Percentiles rank a stretch among this genome's conserved stretches.
These are phyloP conservation scores for Apiospora kogelbergensis DNA, from an alignment of 2,329 filamentous ascomycete genomes.

Conservation along the genomic window DNA sequence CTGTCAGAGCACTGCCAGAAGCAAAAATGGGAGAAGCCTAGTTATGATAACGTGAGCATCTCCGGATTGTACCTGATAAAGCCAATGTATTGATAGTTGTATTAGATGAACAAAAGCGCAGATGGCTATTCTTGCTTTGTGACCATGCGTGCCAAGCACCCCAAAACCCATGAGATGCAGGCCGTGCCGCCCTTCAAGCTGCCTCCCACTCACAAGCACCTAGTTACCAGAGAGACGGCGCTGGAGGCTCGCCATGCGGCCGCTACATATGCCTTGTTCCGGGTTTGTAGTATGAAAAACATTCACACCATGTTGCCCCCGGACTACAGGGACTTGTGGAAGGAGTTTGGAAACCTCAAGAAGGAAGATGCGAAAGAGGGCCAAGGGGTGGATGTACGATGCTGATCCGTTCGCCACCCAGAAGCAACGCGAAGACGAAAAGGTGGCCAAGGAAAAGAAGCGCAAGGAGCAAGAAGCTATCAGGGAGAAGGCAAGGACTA, in stretches of 20 bases:
- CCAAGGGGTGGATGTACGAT: constrained; percentile 89
- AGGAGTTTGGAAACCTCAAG: constrained; percentile 83
- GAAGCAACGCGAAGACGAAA: constrained; percentile 77
- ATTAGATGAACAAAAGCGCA: constrained; percentile 57
- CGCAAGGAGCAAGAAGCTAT: constrained; percentile 67
- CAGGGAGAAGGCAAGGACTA: constrained; percentile 66
- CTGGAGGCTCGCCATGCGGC: constrained; percentile 93
- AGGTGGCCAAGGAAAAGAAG: constrained; percentile 75
- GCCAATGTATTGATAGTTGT: constrained; percentile 19
- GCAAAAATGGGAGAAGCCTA: constrained; percentile 91
- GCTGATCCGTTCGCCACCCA: constrained; percentile 87
- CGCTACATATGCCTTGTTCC: constrained; percentile 86
- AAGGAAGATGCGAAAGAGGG: constrained; percentile 75
- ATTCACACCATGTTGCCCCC: constrained; percentile 93
- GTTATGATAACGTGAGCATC: constrained; percentile 73
- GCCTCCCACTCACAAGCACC: constrained; percentile 71
- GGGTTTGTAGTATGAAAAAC: constrained; percentile 94
- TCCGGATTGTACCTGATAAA: constrained; percentile 18
- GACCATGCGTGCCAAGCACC: constrained; percentile 71
- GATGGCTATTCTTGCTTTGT: constrained; percentile 81
- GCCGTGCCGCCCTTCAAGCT: constrained; percentile 80
- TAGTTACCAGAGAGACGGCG: constrained; percentile 74
- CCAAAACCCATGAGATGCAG: constrained; percentile 77
- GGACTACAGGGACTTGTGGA: constrained; percentile 87
- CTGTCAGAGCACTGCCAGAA: constrained; percentile 94